phyloP scores from a whole-genome alignment of 345 rosid genomes.

The Melaleuca quinquenervia region DNA sequence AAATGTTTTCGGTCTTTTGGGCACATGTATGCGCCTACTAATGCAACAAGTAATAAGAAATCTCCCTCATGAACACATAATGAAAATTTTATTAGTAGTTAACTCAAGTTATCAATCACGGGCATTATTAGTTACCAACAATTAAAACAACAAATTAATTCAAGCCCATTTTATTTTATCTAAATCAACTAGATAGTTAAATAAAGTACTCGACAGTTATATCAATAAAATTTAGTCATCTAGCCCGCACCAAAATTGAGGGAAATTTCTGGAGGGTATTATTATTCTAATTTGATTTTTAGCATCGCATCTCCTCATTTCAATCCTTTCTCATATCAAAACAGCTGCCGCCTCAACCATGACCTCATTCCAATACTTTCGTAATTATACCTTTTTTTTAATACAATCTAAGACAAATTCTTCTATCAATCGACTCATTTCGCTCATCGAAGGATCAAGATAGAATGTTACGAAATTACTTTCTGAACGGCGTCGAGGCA shows the following conservation, averaged over 20 bases:
- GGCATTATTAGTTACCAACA: fast-evolving
- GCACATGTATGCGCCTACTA: neutral
- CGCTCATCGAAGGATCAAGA: fast-evolving
- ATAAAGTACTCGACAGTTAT: fast-evolving
- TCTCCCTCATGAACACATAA: neutral
- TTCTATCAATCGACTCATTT: neutral
- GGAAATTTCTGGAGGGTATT: neutral
- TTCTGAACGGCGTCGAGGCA: neutral
- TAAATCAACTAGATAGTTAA: neutral
- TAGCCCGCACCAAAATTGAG: too few species aligned
- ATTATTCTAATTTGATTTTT: neutral
- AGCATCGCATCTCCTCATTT: neutral
- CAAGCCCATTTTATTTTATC: neutral
- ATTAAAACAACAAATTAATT: neutral
- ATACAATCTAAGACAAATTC: neutral
- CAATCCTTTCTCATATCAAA: neutral
- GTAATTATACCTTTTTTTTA: neutral
- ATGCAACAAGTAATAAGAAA: neutral
- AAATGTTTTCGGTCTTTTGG: too few species aligned
- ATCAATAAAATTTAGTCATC: neutral
- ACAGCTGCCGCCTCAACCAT: neutral
- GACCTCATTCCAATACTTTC: neutral
- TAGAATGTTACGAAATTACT: fast-evolving
- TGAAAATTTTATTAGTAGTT: neutral
- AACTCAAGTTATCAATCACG: fast-evolving